phyloP scores from a whole-genome alignment of 2,329 filamentous ascomycete species.

The Plenodomus tracheiphilus region DNA sequence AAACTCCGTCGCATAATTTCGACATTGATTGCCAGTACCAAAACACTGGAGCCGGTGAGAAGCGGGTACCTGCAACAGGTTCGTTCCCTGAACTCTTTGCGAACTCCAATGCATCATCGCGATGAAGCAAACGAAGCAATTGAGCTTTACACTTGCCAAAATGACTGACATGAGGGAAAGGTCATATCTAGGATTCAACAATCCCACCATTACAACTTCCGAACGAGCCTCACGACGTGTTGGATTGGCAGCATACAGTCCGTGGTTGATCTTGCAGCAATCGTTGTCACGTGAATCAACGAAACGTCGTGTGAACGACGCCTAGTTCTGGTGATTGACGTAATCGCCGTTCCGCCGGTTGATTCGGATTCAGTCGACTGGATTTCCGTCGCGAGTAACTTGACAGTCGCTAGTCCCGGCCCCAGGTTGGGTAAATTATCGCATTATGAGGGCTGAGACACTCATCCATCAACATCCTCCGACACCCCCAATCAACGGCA shows the following conservation, averaged over 20 bases:
- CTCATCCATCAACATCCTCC: slow-evolving; percentile 43
- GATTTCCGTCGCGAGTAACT: not conserved
- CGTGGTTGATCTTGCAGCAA: not conserved
- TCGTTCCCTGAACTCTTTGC: slow-evolving; percentile 34
- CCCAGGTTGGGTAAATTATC: too few species aligned
- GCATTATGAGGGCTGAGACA: slow-evolving; percentile 33
- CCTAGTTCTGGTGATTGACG: not conserved
- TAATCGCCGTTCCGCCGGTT: not conserved
- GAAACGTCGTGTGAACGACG: not conserved
- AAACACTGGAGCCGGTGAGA: slow-evolving; percentile 29
- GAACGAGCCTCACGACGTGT: slow-evolving; percentile 8
- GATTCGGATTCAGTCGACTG: not conserved
- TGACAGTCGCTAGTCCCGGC: not conserved
- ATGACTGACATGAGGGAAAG: slow-evolving; percentile 35
- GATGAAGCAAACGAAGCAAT: slow-evolving; percentile 37
- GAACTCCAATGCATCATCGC: slow-evolving; percentile 37
- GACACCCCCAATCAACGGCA: slow-evolving; percentile 37
- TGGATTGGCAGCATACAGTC: not conserved
- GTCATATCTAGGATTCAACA: slow-evolving; percentile 13
- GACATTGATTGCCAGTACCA: slow-evolving; percentile 34
- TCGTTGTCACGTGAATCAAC: not conserved
- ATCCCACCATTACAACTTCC: slow-evolving; percentile 15
- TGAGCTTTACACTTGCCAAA: slow-evolving; percentile 15
- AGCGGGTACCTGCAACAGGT: slow-evolving; percentile 42
- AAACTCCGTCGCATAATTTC: slow-evolving; percentile 20